Evolutionary conservation across 371 early-diverging fungal species (phyloP).

Genomic region (Amoeboaphelidium occidentale): DNA sequence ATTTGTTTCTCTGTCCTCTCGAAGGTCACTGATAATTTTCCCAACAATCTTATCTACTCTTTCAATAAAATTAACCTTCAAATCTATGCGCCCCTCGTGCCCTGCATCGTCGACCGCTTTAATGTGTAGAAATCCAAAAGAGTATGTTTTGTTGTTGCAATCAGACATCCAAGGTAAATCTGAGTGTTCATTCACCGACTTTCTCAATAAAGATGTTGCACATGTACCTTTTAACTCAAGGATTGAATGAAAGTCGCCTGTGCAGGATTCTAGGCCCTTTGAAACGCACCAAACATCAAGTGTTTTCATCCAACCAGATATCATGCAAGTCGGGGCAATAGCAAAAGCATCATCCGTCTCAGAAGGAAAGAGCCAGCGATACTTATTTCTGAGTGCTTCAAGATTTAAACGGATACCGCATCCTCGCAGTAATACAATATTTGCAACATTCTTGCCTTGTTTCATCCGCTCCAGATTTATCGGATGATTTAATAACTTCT

Average conservation of each 20-base stretch:
- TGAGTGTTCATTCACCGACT: too few relatives aligned
- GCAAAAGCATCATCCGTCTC: constrained; percentile 17
- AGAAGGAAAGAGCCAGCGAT: too few relatives aligned
- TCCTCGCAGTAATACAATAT: constrained; percentile 15
- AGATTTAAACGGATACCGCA: too few relatives aligned
- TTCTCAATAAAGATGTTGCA: too few relatives aligned
- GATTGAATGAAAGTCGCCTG: constrained; percentile 23
- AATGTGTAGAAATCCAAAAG: constrained; percentile 25
- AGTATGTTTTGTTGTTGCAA: too few relatives aligned
- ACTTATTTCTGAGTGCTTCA: too few relatives aligned
- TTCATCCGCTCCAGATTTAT: constrained; percentile 12
- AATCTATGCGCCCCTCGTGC: constrained; percentile 14
- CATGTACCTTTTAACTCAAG: too few relatives aligned
- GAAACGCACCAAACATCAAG: constrained; percentile 13
- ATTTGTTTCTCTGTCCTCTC: neutral
- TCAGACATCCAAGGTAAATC: too few relatives aligned
- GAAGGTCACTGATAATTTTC: constrained; percentile 1
- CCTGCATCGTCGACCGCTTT: constrained; percentile 29
- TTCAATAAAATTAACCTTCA: constrained; percentile 12
- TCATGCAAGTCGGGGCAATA: constrained; percentile 28
- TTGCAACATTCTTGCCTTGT: constrained; percentile 16
- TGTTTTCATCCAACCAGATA: constrained; percentile 23
- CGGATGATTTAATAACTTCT: constrained; percentile 13
- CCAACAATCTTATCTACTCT: constrained; percentile 3
- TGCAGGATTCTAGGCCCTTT: too few relatives aligned